These are phyloP conservation scores for Byssothecium circinans DNA, from an alignment of 2,329 filamentous ascomycete genomes.

Conservation along the genomic window DNA sequence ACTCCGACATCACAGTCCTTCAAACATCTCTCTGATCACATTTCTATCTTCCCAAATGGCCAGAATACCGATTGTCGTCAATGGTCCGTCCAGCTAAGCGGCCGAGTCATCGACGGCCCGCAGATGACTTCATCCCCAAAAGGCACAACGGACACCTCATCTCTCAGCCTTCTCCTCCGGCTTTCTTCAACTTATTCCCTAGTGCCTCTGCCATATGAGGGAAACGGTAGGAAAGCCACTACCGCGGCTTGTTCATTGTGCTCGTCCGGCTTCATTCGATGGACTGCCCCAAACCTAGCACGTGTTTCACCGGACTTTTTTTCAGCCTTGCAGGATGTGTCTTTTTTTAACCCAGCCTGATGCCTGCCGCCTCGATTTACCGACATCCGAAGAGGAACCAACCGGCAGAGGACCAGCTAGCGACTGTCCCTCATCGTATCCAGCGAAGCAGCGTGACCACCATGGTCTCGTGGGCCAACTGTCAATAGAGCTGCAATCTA, in stretches of 20 bases:
- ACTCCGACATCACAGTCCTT: too few species aligned
- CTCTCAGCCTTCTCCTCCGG: not conserved
- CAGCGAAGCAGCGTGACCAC: not conserved
- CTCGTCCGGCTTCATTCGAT: not conserved
- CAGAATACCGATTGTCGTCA: too few species aligned
- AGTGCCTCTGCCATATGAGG: not conserved
- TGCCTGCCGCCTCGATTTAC: not conserved
- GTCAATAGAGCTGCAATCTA: not conserved
- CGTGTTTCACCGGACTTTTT: constrained; percentile 6
- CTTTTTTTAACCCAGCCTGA: constrained; percentile 3
- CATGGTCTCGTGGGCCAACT: not conserved
- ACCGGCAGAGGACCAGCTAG: not conserved
- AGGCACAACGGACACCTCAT: not conserved
- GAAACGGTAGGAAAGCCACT: not conserved
- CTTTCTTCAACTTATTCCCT: not conserved
- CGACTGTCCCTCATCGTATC: not conserved
- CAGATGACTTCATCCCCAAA: not conserved
- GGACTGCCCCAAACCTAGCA: constrained; percentile 10
- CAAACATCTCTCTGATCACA: too few species aligned
- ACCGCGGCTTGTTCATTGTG: not conserved
- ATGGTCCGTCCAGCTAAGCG: not conserved
- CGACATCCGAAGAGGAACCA: not conserved
- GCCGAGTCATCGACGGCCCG: not conserved
- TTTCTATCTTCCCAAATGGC: too few species aligned
- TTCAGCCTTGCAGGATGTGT: constrained; percentile 9